Evolutionary conservation across 1,284 basidiomycete species (phyloP), one percentile per base, ranked within the genome.

Genomic region (Lentinula novae-zelandiae): DNA sequence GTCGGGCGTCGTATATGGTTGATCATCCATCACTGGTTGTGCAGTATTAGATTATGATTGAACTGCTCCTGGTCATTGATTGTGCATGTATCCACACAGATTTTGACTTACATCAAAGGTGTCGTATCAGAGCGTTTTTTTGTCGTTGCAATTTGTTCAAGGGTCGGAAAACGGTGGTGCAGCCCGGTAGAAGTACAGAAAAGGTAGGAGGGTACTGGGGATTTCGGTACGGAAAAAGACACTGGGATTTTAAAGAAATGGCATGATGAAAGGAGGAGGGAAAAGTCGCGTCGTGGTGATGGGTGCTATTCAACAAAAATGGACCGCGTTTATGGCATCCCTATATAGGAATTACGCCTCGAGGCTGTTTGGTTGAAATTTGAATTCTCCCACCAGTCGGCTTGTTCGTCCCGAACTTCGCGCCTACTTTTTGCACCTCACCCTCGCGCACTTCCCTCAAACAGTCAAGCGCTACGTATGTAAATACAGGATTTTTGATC

Each of bases 1-100:
- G 57, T 80, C 78, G 27, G 78, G 73, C 59, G 74, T 71, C 60
- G 78, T 80, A 66, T 81, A 80, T n/a, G 77, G 78, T 51, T 63
- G 66, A 64, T 80, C 78, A 67, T 70, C 66, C 59, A 62, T 62
- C 48, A 12, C 20, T 15, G 17, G 31, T 10, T 38, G 27, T 50
- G 39, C 51, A 34, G 22, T 6, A 10, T 10, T 20, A 34, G 6
- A 42, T 5, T 54, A 31, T 10, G 38, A 42, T n/a, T 42, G 34
- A 38, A 53, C 34, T 53, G 22, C 15, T n/a, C 17, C 34, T 17
- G 42, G 42, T 56, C 15, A 46, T 22, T 56, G 2, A 20, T 7
- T 17, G 6, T 38, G 31, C 12, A 10, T 22, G 39, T 1, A 33
- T 15, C 20, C n/a, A 40, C 15, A 20, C 5, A 13, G 12, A 31